These are phyloP conservation scores for Sodiomyces alkalinus DNA, from an alignment of 2,329 filamentous ascomycete species.

Conservation along the genomic window DNA sequence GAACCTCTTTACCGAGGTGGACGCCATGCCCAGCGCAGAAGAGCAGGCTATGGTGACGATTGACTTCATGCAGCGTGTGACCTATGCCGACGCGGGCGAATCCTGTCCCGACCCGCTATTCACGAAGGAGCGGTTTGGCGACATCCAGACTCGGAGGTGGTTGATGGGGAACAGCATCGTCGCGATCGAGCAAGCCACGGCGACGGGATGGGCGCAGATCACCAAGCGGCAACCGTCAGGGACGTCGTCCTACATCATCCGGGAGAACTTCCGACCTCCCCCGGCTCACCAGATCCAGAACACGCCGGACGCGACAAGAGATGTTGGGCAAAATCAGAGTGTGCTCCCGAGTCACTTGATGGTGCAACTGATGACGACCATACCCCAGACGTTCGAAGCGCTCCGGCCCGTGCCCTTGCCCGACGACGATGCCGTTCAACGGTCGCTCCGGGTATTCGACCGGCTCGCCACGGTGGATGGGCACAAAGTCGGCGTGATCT, in stretches of 20 bases:
- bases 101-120: conserved; percentile 53
- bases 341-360: conserved; percentile 62
- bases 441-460: conserved; percentile 72
- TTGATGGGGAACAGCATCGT: conserved; percentile 60
- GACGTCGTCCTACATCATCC: conserved; percentile 42
- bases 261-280: conserved; percentile 42
- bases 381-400: conserved; percentile 40
- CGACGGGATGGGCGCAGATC: conserved; percentile 53
- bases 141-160: conserved; percentile 54
- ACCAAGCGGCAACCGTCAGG: conserved; percentile 59
- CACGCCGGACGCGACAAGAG: conserved; percentile 30
- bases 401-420: conserved; percentile 64
- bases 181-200: conserved; percentile 55
- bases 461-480: conserved; percentile 81
- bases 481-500: conserved; percentile 90
- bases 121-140: conserved; percentile 46
- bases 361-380: conserved; percentile 51
- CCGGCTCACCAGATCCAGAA: conserved; percentile 39
- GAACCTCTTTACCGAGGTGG: conserved; percentile 65
- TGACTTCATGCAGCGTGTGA: conserved; percentile 84
- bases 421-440: conserved; percentile 48
- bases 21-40: conserved; percentile 62
- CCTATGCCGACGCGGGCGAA: conserved; percentile 74
- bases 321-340: conserved; percentile 39
- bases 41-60: conserved; percentile 89